Base-by-base conservation (phyloP, 306 rosid species). In the Canavalia ensiformis region DNA sequence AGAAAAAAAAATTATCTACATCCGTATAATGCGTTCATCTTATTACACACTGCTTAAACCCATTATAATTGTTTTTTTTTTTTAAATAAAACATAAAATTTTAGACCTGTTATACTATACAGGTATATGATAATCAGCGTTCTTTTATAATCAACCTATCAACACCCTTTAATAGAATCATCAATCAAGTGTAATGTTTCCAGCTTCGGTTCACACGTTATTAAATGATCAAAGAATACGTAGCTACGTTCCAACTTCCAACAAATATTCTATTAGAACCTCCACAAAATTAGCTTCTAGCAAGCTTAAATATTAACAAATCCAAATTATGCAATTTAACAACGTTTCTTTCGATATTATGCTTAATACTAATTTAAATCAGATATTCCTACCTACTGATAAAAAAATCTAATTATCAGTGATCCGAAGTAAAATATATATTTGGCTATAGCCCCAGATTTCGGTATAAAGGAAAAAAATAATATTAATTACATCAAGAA, bases 211-310 rank as follows among this genome's bases (percentile, higher is more conserved):
- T 66, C 72, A 25, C 8, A 4, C 3, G 57, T 30, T 12, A 31
- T 12, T 6, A 47, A 31, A 10, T 10, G n/a, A 49, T 49, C 31
- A 31, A 13, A 51, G 29, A 71, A 33, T 6, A 51, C 35, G 8
- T 5, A 68, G 28, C 18, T 65, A 39, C 28, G 42, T 68, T 70
- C 60, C 45, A 31, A 50, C 76, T 68, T 70, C 60, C 45, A 31
- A 50, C 76, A 72, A 18, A 8, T 45, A 46, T 35, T 35, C 50
- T 31, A 31, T 49, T 6, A 11, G 46, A 75, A 59, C 10, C 59
- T 59, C 47, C 79, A 31, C 46, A 59, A 57, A 30, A 28, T 74
- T 2, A 45, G 25, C 11, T 75, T 31, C 9, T 74, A 60, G 45
- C 18, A 45, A 59, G 46, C 30, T 45, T 13, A 45, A 69, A 42